Conservation (phyloP, 2,329 filamentous ascomycete species). For the Grosmannia clavigera region DNA sequence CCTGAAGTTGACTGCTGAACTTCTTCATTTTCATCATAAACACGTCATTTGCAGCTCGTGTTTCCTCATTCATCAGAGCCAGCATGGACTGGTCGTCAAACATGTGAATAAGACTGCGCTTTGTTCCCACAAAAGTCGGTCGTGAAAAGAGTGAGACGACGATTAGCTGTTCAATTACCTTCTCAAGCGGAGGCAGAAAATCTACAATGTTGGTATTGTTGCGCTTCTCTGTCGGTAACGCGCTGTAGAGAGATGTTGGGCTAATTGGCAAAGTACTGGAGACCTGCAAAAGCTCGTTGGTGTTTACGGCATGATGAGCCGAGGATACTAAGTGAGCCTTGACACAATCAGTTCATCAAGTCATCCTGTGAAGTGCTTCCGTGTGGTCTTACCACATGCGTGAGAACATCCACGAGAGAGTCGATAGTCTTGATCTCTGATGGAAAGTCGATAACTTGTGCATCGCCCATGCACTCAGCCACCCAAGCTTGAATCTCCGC, state of each 20-base stretch:
- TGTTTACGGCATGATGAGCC: constrained; percentile 30
- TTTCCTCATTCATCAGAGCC: constrained; percentile 18
- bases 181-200: constrained; percentile 21
- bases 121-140: constrained; percentile 22
- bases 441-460: constrained; percentile 29
- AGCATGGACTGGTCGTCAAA: constrained; percentile 26
- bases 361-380: too few relatives aligned
- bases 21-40: constrained; percentile 25
- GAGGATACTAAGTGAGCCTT: constrained; percentile 23
- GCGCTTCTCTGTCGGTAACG: constrained; percentile 27
- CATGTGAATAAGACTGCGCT: constrained; percentile 27
- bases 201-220: constrained; percentile 19
- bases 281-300: constrained; percentile 24
- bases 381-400: constrained; percentile 18
- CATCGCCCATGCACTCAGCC: constrained; percentile 24
- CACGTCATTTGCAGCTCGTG: constrained; percentile 19
- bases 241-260: constrained; percentile 26
- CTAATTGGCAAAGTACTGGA: constrained; percentile 28
- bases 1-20: constrained; percentile 25
- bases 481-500: constrained; percentile 32
- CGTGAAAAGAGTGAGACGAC: constrained; percentile 28
- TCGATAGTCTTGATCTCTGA: constrained; percentile 12
- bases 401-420: constrained; percentile 27
- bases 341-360: not conserved
- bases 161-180: constrained; percentile 23